These are phyloP conservation scores for Trichoderma guizhouense DNA, from an alignment of 2,329 filamentous ascomycete species.

Conservation along the genomic window DNA sequence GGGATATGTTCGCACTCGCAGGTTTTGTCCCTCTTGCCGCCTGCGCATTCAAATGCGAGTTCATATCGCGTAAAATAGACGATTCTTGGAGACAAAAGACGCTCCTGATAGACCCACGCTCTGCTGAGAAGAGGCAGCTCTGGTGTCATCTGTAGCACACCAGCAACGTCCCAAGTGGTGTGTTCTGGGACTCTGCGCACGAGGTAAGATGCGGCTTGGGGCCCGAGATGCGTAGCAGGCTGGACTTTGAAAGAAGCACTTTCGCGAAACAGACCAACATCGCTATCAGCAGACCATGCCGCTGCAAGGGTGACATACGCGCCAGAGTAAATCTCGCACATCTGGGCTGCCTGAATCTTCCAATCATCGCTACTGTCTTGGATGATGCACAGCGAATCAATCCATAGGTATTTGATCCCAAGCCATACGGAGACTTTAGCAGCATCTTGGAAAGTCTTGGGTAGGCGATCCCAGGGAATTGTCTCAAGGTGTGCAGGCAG, in stretches of 20 bases:
- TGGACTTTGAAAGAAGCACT: background rate
- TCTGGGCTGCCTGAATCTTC: slow-evolving; percentile 19
- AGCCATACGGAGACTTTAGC: background rate
- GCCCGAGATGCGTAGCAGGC: background rate
- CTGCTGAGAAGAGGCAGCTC: slow-evolving; percentile 13
- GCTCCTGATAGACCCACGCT: slow-evolving; percentile 19
- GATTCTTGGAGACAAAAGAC: slow-evolving; percentile 13
- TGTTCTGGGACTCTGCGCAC: slow-evolving; percentile 10
- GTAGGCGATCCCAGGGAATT: slow-evolving; percentile 13
- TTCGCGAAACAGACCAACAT: background rate
- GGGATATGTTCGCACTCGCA: slow-evolving; percentile 6
- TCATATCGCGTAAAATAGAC: slow-evolving; percentile 14
- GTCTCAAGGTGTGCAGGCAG: background rate
- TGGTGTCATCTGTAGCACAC: background rate
- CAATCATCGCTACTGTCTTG: slow-evolving; percentile 25
- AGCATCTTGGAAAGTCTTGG: slow-evolving; percentile 6
- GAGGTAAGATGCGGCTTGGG: background rate
- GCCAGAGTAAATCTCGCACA: slow-evolving; percentile 22
- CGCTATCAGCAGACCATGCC: slow-evolving; percentile 6
- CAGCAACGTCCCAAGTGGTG: background rate
- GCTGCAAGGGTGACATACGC: slow-evolving; percentile 17
- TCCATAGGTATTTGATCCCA: slow-evolving; percentile 25
- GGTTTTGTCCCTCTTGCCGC: background rate
- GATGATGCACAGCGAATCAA: slow-evolving; percentile 29
- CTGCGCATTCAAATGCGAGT: slow-evolving; percentile 8